phyloP scores from a whole-genome alignment of 2,329 filamentous ascomycete genomes.

The Parascedosporium putredinis region DNA sequence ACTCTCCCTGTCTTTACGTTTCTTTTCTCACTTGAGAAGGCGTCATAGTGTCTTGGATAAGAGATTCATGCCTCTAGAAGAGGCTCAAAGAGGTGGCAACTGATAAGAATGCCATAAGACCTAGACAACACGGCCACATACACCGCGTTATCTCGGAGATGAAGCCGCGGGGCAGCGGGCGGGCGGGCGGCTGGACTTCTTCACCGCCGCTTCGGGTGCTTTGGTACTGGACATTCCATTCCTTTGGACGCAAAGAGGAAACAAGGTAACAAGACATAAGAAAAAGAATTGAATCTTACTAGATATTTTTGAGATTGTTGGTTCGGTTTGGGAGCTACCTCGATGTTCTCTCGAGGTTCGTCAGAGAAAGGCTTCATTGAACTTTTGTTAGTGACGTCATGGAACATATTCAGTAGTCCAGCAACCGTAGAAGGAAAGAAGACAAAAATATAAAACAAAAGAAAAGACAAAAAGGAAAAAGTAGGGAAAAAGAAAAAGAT shows the following conservation, averaged over 20 bases:
- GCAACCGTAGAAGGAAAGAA: not conserved
- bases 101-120: not conserved
- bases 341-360: no score
- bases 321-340: not conserved
- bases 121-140: not conserved
- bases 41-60: not conserved
- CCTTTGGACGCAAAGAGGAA: not conserved
- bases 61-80: not conserved
- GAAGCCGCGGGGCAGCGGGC: not conserved
- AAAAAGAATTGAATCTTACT: not conserved
- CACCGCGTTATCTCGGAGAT: not conserved
- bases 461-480: not conserved
- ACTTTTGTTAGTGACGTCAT: not conserved
- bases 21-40: not conserved
- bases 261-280: not conserved
- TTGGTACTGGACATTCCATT: no score
- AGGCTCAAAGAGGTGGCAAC: not conserved
- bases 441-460: not conserved
- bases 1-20: not conserved
- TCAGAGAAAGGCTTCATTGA: not conserved
- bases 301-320: no score
- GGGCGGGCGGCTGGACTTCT: not conserved
- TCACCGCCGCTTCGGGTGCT: constrained; percentile 1
- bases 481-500: not conserved
- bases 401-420: no score